These are phyloP conservation scores for Alternaria dauci DNA, from an alignment of 2,329 filamentous ascomycete species.

Conservation along the genomic window DNA sequence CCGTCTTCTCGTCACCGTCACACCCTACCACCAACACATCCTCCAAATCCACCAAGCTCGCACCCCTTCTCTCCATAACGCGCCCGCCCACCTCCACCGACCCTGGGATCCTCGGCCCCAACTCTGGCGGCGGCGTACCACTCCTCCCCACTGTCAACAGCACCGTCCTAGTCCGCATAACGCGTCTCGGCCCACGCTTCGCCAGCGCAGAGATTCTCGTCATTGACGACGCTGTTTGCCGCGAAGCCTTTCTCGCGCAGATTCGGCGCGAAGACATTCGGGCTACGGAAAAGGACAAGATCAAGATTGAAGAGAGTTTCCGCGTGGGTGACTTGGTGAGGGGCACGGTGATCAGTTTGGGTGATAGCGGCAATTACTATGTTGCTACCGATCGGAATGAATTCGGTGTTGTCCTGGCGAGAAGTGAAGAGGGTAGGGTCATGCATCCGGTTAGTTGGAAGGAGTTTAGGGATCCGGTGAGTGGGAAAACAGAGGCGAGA, in stretches of 20 bases:
- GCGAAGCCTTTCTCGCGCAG: constrained; percentile 84
- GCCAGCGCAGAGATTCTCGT: constrained; percentile 87
- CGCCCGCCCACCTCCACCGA: constrained; percentile 29
- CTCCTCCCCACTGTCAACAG: constrained; percentile 83
- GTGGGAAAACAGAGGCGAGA: constrained; percentile 76
- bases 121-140: constrained; percentile 63
- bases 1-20: constrained; percentile 58
- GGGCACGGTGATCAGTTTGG: constrained; percentile 86
- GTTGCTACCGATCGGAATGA: constrained; percentile 91
- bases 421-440: constrained; percentile 83
- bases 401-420: constrained; percentile 91
- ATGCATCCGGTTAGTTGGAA: constrained; percentile 97
- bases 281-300: constrained; percentile 94
- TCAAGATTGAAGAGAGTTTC: constrained; percentile 90
- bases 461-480: constrained; percentile 87
- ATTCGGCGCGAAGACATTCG: constrained; percentile 91
- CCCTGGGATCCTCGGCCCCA: constrained; percentile 31
- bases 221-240: constrained; percentile 70
- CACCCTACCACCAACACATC: constrained; percentile 60
- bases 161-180: constrained; percentile 83
- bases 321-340: constrained; percentile 90
- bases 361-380: constrained; percentile 95
- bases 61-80: constrained; percentile 50
- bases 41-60: constrained; percentile 59
- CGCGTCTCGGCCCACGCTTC: constrained; percentile 83